Evolutionary conservation across 2,329 filamentous ascomycete species (phyloP), one percentile per base, ranked within the genome.

Genomic region (Epichloe uncinata): DNA sequence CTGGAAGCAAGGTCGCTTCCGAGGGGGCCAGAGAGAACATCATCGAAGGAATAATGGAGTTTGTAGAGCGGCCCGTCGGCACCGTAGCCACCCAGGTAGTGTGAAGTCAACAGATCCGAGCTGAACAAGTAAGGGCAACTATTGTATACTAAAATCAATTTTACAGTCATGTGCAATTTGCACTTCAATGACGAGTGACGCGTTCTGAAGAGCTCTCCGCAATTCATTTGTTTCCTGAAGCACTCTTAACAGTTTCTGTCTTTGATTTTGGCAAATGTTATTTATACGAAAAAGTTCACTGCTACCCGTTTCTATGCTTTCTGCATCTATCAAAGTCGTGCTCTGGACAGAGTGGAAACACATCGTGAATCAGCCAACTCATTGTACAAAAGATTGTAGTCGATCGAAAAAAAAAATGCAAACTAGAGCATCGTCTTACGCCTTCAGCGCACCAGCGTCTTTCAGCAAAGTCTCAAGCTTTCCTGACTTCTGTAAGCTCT

Each of bases 61-160:
- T 96, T 67, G 88, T 93, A 1, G 85, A 89, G 66, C 72, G 91
- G 55, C 93, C 93, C 0, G 79, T 95, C 15, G 91, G 90, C 1
- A 95, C 87, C 0, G 84, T 95, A 1, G 86, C 87, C 46, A 78
- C 87, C 36, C 87, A 87, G 70, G 85, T 95, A 45, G 57, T 81
- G 48, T 73, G 58, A 55, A 48, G 20, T 20, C 37, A 20, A 18
- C 5, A 8, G 16, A 13, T n/a, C 3, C 7, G 16, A 5, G 16
- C 16, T 40, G 50, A 26, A 18, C 35, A 22, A 18, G 26, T 9
- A 16, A 40, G 5, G 16, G 5, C 34, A 34, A 18, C 11, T n/a
- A 33, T 20, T 53, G 48, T 50, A 50, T 42, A 50, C 12, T 35
- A 50, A 18, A 40, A 20, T 22, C 13, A 7, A 36, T 35, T 34